A percentile compares a stretch with the other conserved stretches of the same genome.
These are phyloP conservation scores for Pyrus hybrid DNA, from an alignment of 331 rosid species.

Conservation along the genomic window DNA sequence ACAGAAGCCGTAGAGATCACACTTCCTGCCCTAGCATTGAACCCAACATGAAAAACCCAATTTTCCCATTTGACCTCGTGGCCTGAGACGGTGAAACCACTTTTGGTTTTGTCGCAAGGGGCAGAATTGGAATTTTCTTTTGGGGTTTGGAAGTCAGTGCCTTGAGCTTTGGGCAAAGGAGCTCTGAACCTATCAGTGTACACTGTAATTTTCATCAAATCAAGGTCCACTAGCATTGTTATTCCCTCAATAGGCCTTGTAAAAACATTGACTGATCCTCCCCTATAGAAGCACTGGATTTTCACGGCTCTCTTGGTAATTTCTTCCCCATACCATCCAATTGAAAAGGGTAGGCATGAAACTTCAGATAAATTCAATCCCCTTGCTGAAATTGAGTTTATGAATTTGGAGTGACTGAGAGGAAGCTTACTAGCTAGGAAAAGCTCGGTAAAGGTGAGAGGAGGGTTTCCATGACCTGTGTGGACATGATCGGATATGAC, in stretches of 20 bases:
- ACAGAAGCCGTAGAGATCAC: conserved; percentile 76
- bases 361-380: conserved; percentile 68
- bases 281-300: conserved; percentile 59
- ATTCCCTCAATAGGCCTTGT: conserved; percentile 83
- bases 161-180: conserved; percentile 72
- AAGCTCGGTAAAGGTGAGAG: conserved; percentile 58
- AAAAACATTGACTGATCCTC: conserved; percentile 44
- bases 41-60: conserved; percentile 76
- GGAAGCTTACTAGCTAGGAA: conserved; percentile 59
- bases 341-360: conserved; percentile 69
- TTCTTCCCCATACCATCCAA: conserved; percentile 75
- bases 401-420: conserved; percentile 44
- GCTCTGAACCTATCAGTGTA: conserved; percentile 48
- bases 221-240: conserved; percentile 49
- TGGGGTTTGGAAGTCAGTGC: conserved; percentile 45
- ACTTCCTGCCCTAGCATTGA: conserved; percentile 70
- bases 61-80: conserved; percentile 62
- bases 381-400: conserved; percentile 40
- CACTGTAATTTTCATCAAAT: conserved; percentile 48
- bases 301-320: conserved; percentile 51
- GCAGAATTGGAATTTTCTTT: conserved; percentile 13
- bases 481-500: conserved; percentile 44
- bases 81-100: conserved; percentile 39
- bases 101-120: conserved; percentile 20
- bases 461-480: conserved; percentile 71